Evolutionary conservation across 352 stramenopile species (phyloP).

Genomic region (Phytopythium aichiense): DNA sequence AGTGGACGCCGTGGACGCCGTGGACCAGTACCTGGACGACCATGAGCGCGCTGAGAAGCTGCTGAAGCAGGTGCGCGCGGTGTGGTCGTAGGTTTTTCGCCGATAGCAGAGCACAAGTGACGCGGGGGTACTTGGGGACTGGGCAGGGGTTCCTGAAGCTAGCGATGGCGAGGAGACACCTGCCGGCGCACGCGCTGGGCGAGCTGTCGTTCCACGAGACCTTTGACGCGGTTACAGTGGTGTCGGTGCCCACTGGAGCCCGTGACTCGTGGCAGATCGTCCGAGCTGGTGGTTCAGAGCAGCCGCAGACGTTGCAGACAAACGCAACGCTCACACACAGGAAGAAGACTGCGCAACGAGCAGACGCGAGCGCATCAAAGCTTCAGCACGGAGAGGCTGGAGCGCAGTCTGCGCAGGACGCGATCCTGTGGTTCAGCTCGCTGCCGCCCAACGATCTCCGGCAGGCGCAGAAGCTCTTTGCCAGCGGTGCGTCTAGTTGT

Average conservation of each 20-base stretch:
- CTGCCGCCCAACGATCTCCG: constrained; percentile 60
- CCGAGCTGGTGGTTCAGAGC: neutral
- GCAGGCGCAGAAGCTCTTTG: constrained; percentile 56
- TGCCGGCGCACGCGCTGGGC: constrained; percentile 43
- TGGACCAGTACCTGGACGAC: constrained; percentile 48
- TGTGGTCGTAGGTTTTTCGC: neutral
- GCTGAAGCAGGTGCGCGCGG: constrained; percentile 45
- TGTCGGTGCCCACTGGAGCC: constrained; percentile 7
- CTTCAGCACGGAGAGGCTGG: constrained; percentile 8
- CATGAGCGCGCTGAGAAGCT: constrained; percentile 41
- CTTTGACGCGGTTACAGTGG: constrained; percentile 39
- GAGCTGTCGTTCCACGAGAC: constrained; percentile 62
- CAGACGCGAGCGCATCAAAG: constrained; percentile 12
- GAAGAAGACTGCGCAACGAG: constrained; percentile 1
- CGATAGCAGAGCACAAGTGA: neutral
- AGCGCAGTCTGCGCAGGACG: constrained; percentile 6
- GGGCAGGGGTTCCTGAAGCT: constrained; percentile 70
- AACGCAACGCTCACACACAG: neutral
- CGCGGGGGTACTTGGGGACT: neutral
- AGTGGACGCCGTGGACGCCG: constrained; percentile 31
- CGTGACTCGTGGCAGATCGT: constrained; percentile 21
- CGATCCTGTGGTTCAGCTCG: constrained; percentile 76
- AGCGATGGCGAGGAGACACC: constrained; percentile 45
- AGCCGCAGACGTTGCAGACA: constrained; percentile 4
- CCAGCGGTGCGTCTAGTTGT: constrained; percentile 27